phyloP scores from a whole-genome alignment of 2,329 filamentous ascomycete genomes.

The Pseudofabraea citricarpa region DNA sequence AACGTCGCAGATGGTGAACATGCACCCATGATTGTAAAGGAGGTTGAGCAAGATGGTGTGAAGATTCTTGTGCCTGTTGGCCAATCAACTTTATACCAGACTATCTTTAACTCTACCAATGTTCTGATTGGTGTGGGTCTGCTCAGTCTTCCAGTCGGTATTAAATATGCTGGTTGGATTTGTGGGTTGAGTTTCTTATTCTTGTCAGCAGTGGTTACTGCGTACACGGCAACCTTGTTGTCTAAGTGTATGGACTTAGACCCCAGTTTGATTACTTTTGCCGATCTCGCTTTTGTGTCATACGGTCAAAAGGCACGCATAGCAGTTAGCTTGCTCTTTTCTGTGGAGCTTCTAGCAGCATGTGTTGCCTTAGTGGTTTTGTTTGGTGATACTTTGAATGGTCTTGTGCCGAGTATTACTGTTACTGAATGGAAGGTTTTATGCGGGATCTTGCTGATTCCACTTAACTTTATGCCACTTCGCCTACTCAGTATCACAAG shows the following conservation, averaged over 20 bases:
- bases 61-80: constrained; percentile 81
- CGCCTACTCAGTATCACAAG: constrained; percentile 84
- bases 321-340: constrained; percentile 80
- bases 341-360: constrained; percentile 78
- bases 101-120: constrained; percentile 82
- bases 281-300: constrained; percentile 85
- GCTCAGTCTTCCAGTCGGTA: constrained; percentile 79
- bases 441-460: constrained; percentile 72
- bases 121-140: constrained; percentile 87
- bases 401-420: constrained; percentile 68
- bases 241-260: constrained; percentile 88
- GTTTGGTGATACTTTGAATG: constrained; percentile 85
- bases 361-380: constrained; percentile 87
- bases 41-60: constrained; percentile 76
- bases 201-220: constrained; percentile 70
- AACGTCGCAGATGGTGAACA: constrained; percentile 51
- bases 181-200: constrained; percentile 72
- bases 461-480: constrained; percentile 80
- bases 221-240: constrained; percentile 80
- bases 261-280: constrained; percentile 83
- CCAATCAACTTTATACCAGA: constrained; percentile 93
- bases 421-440: constrained; percentile 78
- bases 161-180: constrained; percentile 86
- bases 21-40: constrained; percentile 79
- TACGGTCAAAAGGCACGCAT: constrained; percentile 80